Conservation (phyloP, 2,329 filamentous ascomycete genomes). For the Bipolaris cookei region DNA sequence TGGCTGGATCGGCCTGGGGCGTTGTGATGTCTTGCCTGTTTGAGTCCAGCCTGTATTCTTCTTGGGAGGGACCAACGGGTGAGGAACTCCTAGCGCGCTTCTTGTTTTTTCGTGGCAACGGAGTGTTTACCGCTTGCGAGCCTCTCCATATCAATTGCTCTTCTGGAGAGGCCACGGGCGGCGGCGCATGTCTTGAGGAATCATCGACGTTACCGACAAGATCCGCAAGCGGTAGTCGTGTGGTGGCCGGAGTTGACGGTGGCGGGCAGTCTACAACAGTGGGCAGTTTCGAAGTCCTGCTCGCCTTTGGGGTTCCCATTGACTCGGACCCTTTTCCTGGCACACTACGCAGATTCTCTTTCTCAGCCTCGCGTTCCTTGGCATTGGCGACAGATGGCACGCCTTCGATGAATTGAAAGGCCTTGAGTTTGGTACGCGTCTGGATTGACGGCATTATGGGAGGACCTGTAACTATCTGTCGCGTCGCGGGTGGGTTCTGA, state of each 20-base stretch:
- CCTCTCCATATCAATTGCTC: conserved; percentile 67
- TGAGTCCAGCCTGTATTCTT: conserved; percentile 42
- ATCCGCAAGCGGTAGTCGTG: conserved; percentile 65
- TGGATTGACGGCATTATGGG: conserved; percentile 59
- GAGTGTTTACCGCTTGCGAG: conserved; percentile 53
- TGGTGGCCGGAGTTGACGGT: conserved; percentile 65
- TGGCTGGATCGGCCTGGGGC: conserved; percentile 55
- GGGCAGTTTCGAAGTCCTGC: conserved; percentile 31
- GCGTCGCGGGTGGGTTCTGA: conserved; percentile 37
- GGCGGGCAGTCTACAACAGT: conserved; percentile 43
- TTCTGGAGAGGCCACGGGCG: conserved; percentile 61
- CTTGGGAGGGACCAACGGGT: conserved; percentile 49
- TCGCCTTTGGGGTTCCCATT: conserved; percentile 31
- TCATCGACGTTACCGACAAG: conserved; percentile 67
- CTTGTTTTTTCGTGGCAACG: conserved; percentile 50
- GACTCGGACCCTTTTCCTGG: conserved; percentile 13
- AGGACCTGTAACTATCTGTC: conserved; percentile 44
- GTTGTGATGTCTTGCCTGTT: conserved; percentile 46
- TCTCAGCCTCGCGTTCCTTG: conserved; percentile 47
- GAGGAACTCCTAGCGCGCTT: conserved; percentile 58
- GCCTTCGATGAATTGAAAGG: conserved; percentile 59
- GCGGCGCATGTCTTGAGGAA: conserved; percentile 55
- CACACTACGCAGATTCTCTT: conserved; percentile 50
- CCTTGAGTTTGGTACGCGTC: conserved; percentile 62
- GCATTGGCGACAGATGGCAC: conserved; percentile 29